phyloP scores from a whole-genome alignment of 345 rosid species.

The Citrus mangshanensis region DNA sequence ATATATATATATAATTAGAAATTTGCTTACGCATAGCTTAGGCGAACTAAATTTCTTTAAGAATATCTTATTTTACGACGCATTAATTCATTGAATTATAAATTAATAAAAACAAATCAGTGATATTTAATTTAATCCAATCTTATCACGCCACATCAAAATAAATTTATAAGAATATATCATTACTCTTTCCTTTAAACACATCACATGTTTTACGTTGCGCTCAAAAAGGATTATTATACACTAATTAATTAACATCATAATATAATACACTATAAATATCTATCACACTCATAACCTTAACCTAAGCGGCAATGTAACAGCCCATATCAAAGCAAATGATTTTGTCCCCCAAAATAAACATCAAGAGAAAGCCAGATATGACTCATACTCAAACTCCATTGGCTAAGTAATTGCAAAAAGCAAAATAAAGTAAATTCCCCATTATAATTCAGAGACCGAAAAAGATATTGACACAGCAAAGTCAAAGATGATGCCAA shows the following conservation, averaged over 20 bases:
- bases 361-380: constrained; percentile 17
- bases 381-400: constrained; percentile 16
- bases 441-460: constrained; percentile 13
- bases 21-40: too few relatives aligned
- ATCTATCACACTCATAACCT: background rate
- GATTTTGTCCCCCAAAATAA: constrained; percentile 16
- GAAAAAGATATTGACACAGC: constrained; percentile 17
- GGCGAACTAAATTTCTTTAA: too few relatives aligned
- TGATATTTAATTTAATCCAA: too few relatives aligned
- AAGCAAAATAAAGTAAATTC: background rate
- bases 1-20: too few relatives aligned
- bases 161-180: too few relatives aligned
- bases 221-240: background rate
- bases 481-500: constrained; percentile 34
- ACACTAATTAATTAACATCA: background rate
- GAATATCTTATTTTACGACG: too few relatives aligned
- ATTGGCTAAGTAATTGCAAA: constrained; percentile 26
- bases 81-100: too few relatives aligned
- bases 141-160: too few relatives aligned
- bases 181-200: too few relatives aligned
- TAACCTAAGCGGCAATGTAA: background rate
- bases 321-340: constrained; percentile 20
- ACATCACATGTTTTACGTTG: too few relatives aligned
- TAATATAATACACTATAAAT: background rate
- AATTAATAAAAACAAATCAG: too few relatives aligned